Evolutionary conservation across 2,329 filamentous ascomycete species (phyloP), one percentile per base, ranked within the genome.

Genomic region (Lasiodiplodia citricola): DNA sequence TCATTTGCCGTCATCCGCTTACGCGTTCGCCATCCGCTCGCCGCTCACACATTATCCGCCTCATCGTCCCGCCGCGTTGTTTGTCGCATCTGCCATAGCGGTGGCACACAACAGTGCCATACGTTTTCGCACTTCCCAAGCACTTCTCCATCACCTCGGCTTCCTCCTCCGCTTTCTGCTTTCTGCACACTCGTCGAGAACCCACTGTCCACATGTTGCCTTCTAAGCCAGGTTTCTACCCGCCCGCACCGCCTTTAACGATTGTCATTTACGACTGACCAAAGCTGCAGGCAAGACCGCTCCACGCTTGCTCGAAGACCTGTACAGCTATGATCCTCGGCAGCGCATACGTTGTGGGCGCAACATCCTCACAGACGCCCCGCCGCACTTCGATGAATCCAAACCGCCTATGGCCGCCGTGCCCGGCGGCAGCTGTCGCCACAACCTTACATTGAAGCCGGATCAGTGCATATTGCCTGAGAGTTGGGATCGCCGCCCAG

Each of bases 341-440:
- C 73, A 76, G 69, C 83, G 85, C 72, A 80, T 81, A 38, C 72
- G 73, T 5, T 76, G 75, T 35, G 83, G 82, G 67, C 83, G 82
- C 71, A 88, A 88, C 74, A 77, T 90, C 63, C 84, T 92, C 57
- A 84, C 86, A 52, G 84, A 88, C 70, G 79, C 85, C 28, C 86
- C 88, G 55, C 87, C 86, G 7, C 82, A 84, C n/a, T 86, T 84
- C 67, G 77, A 81, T 68, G 77, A 81, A 47, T 74, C 76, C 21
- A 72, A 71, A 10, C 75, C 75, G 13, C 76, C 76, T 6, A 70
- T 74, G 23, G 74, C 77, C 28, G 75, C 79, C 18, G 75, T 80
- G 4, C 81, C 82, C 11, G 73, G 73, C 56, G 76, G 74, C 41
- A 85, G 85, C 70, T 91, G 90, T 76, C 83, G 81, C 66, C 90